Evolutionary conservation across 1,139 yeast genomes (phyloP), one percentile per base, ranked within the genome.

Genomic region (Blastobotrys raffinosifermentans): DNA sequence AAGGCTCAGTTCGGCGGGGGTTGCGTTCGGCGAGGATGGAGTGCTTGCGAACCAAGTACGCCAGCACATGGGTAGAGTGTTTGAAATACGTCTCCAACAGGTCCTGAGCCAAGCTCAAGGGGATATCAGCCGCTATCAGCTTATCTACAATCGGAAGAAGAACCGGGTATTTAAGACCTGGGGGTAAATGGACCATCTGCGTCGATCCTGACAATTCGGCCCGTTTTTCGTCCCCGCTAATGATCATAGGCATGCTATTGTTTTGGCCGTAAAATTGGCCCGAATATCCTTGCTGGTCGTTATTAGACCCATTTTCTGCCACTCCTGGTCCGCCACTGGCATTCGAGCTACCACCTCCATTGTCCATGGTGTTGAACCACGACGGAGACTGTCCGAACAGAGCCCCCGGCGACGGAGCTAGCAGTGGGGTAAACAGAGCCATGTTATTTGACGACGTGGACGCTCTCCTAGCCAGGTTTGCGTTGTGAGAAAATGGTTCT

Each of bases 1-100:
- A 55, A 4, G 59, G 50, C n/a, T 63, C 57, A 16, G 62, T 50
- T 22, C 47, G 47, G 19, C 70, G 46, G 2, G 58, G 60, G 5
- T 41, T 40, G 4, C 35, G 43, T 4, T 32, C 41, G 13, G 54
- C 48, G 27, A 50, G 38, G 26, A 43, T 38, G 31, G 47, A 53
- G 35, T 38, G 46, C 36, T 20, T 53, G 26, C 57, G 59, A 40
- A 42, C 56, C 39, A 36, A 45, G 30, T 46, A 55, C 38, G 52
- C 64, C 44, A 47, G 54, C 7, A 41, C 64, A 42, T 43, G 65
- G 30, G 55, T 55, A 34, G 46, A 61, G 10, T 53, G 55, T 11
- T 56, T 49, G 32, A 66, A 65, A 40, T 64, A 66, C 19, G 55
- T 57, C 34, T 63, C 67, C 14, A 61, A 46, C 9, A 66, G 45